Percentiles rank a stretch among this genome's conserved stretches.
Conservation (phyloP, 108 stramenopile genomes). For the Seminavis robusta region DNA sequence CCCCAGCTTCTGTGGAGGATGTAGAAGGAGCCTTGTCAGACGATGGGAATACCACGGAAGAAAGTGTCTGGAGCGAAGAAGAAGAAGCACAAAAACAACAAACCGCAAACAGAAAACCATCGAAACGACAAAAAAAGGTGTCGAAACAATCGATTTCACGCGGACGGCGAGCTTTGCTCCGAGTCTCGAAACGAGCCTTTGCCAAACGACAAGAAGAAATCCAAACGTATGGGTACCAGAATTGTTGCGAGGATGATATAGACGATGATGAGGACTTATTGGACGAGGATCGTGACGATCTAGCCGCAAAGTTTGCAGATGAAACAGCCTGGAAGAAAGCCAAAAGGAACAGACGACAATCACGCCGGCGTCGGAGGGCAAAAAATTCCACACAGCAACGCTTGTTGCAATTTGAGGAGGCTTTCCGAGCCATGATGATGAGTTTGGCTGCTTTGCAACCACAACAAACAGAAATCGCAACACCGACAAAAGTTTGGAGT, state of each 20-base stretch:
- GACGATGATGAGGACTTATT: no score
- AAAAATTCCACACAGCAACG: slow-evolving; percentile 19
- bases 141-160: slow-evolving; percentile 39
- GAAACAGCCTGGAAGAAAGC: slow-evolving; percentile 14
- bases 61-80: slow-evolving; percentile 14
- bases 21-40: slow-evolving; percentile 45
- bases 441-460: slow-evolving; percentile 22
- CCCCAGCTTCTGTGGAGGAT: slow-evolving; percentile 34
- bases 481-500: slow-evolving; percentile 67
- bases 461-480: slow-evolving; percentile 26
- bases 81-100: background rate
- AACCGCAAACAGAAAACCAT: slow-evolving; percentile 7
- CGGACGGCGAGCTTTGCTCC: slow-evolving; percentile 61
- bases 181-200: slow-evolving; percentile 48
- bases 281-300: slow-evolving; percentile 22
- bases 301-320: slow-evolving; percentile 15
- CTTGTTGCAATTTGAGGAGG: slow-evolving; percentile 68
- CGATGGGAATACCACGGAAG: slow-evolving; percentile 40
- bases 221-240: slow-evolving; percentile 31
- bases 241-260: background rate
- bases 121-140: slow-evolving; percentile 9
- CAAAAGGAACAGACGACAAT: slow-evolving; percentile 17
- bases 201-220: slow-evolving; percentile 41
- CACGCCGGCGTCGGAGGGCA: slow-evolving; percentile 5
- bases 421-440: slow-evolving; percentile 72